phyloP scores from a whole-genome alignment of 306 rosid species.

The Cajanus cajan region DNA sequence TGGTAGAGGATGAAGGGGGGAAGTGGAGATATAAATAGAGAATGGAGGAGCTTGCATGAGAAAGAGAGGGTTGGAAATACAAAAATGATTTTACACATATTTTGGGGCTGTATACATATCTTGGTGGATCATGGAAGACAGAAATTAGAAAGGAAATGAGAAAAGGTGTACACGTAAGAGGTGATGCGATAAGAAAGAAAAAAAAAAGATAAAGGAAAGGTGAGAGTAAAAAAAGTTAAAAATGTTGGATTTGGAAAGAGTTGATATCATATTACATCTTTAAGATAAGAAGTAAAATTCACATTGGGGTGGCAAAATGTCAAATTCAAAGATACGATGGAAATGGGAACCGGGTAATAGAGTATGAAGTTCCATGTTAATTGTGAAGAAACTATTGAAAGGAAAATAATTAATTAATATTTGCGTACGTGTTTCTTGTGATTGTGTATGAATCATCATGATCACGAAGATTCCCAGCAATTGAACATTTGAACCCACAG shows the following conservation, averaged over 20 bases:
- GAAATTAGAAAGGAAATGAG: background rate
- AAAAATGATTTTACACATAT: background rate
- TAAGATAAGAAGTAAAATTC: conserved; percentile 11
- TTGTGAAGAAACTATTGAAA: background rate
- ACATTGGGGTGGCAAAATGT: conserved; percentile 25
- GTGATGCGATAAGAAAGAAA: background rate
- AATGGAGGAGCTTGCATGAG: conserved; percentile 32
- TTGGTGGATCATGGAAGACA: background rate
- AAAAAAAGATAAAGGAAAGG: background rate
- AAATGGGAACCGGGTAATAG: conserved; percentile 15
- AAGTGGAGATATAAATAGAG: conserved; percentile 6
- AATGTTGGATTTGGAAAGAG: background rate
- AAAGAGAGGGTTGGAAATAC: background rate
- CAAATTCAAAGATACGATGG: conserved; percentile 53
- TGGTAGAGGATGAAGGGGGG: conserved; percentile 19
- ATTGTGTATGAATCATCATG: conserved; percentile 34
- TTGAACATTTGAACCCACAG: conserved; percentile 40
- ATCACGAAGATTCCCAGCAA: conserved; percentile 47
- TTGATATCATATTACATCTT: background rate
- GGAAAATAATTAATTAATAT: background rate
- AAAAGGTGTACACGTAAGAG: background rate
- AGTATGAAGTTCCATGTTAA: conserved; percentile 29
- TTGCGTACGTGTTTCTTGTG: conserved; percentile 41
- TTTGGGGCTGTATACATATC: background rate
- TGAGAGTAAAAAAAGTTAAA: background rate